Evolutionary conservation across 768 basidiomycete species (phyloP).

Genomic region (Mycena rebaudengoi): DNA sequence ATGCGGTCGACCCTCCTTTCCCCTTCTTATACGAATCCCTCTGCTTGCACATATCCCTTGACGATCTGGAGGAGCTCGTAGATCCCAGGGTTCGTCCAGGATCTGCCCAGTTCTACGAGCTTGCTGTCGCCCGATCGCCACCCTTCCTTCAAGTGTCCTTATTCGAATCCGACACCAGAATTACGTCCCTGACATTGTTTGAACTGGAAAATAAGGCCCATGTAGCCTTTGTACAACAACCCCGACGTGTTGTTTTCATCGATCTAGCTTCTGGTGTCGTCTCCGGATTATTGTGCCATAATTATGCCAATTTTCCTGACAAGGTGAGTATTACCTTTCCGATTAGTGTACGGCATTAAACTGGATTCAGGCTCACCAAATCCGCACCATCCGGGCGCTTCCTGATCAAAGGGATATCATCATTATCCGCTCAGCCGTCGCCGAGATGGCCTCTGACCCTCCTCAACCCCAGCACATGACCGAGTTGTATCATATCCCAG

Average conservation of each 20-base stretch:
- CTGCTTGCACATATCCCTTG: conserved; percentile 51
- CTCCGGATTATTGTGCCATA: conserved; percentile 50
- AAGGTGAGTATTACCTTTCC: conserved; percentile 32
- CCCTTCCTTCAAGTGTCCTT: conserved; percentile 52
- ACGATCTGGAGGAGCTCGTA: conserved; percentile 51
- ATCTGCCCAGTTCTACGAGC: conserved; percentile 46
- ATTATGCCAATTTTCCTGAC: conserved; percentile 34
- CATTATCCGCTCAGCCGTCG: conserved; percentile 52
- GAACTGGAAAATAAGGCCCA: conserved; percentile 52
- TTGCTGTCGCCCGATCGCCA: conserved; percentile 42
- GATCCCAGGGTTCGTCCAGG: conserved; percentile 50
- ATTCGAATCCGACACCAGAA: conserved; percentile 45
- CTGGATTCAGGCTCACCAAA: conserved; percentile 50
- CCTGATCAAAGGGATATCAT: conserved; percentile 61
- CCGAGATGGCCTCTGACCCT: conserved; percentile 14
- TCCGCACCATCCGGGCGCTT: conserved; percentile 60
- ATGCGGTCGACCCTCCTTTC: conserved; percentile 51
- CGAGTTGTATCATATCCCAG: conserved; percentile 33
- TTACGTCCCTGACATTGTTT: conserved; percentile 51
- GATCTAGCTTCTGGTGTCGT: conserved; percentile 45
- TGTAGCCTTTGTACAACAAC: conserved; percentile 51
- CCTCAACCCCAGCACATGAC: conserved; percentile 12
- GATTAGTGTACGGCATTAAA: background rate
- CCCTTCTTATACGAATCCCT: conserved; percentile 55
- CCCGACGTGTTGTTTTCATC: conserved; percentile 52